phyloP scores from a whole-genome alignment of 2,329 filamentous ascomycete species.

The Colletotrichum paranaense region DNA sequence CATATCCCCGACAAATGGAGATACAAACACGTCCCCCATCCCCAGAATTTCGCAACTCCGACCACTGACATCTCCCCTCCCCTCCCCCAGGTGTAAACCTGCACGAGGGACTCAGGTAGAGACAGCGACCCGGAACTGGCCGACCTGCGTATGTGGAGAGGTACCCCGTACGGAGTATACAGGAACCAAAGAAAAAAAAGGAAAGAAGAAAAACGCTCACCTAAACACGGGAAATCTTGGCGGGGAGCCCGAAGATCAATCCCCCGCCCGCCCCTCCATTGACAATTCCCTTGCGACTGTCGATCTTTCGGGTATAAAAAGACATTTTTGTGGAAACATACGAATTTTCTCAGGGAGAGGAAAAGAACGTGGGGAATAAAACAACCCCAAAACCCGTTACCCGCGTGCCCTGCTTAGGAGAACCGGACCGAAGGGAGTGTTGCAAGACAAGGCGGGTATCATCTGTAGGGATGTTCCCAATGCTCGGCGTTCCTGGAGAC shows the following conservation, averaged over 20 bases:
- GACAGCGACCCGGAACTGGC: not conserved
- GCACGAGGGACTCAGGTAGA: not conserved
- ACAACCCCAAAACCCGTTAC: too few relatives aligned
- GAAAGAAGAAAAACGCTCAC: too few relatives aligned
- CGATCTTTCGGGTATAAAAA: not conserved
- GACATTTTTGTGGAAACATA: not conserved
- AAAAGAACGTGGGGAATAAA: too few relatives aligned
- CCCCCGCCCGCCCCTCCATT: too few relatives aligned
- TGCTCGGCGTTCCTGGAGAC: not conserved
- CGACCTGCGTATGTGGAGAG: not conserved
- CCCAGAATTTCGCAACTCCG: not conserved
- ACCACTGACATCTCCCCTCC: not conserved
- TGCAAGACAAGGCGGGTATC: not conserved
- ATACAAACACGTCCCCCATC: not conserved
- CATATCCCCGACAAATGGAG: not conserved
- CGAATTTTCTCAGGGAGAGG: not conserved
- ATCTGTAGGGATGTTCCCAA: not conserved
- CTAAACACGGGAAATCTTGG: not conserved
- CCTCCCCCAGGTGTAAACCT: not conserved
- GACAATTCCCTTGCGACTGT: not conserved
- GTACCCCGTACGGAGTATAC: not conserved
- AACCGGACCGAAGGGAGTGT: not conserved
- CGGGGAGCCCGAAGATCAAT: too few relatives aligned
- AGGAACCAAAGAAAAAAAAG: not conserved
- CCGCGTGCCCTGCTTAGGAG: not conserved